Evolutionary conservation across 176 grass and related monocot species (phyloP).

Genomic region (Oryza punctata): DNA sequence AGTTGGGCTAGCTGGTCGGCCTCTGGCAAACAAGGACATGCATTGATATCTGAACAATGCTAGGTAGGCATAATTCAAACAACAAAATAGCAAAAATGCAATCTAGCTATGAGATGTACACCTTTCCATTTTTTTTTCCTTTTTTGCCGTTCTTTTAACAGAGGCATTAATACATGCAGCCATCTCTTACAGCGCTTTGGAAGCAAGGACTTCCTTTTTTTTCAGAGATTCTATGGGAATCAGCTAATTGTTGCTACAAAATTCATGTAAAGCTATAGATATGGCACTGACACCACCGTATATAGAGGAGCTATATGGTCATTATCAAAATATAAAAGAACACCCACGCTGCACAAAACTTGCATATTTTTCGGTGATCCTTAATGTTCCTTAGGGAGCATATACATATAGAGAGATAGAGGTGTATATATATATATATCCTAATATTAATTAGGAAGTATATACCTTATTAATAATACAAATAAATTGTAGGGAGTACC

Average conservation of each 20-base stretch:
- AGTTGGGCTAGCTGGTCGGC: background rate
- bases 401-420: too few relatives aligned
- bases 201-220: background rate
- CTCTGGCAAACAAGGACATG: conserved; percentile 31
- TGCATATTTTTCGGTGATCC: too few relatives aligned
- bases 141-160: background rate
- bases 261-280: background rate
- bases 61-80: background rate
- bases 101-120: background rate
- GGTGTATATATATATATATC: too few relatives aligned
- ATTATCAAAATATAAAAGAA: too few relatives aligned
- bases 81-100: background rate
- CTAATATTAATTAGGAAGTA: too few relatives aligned
- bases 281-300: background rate
- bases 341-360: too few relatives aligned
- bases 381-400: too few relatives aligned
- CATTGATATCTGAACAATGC: background rate
- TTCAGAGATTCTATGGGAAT: background rate
- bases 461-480: too few relatives aligned
- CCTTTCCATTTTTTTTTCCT: background rate
- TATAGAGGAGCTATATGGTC: too few relatives aligned
- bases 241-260: background rate
- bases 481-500: too few relatives aligned
- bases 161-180: background rate
- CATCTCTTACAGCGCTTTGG: too few relatives aligned